Base-by-base conservation (phyloP, 106 monocot species). In the Allium fistulosum region DNA sequence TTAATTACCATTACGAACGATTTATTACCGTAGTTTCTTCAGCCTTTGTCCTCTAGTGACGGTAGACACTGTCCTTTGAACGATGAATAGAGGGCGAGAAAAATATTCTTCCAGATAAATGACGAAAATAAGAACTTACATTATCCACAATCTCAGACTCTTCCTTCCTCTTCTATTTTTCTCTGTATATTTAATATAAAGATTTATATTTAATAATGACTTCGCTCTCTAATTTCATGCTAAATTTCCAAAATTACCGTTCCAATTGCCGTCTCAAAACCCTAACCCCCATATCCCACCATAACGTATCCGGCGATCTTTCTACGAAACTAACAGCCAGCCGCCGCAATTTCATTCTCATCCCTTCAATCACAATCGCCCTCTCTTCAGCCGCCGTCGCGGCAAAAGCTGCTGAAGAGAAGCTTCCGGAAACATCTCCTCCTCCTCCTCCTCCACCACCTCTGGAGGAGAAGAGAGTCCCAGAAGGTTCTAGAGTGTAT, bases 401-500 rank as follows among this genome's bases (percentile, higher is more conserved):
- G 22, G 68, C 75, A 9, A 59, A 52, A 26, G 82, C 76, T 4
- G 37, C 37, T 37, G 84, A 84, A 65, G 84, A 88, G 14, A 76
- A 67, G 66, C 55, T 15, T 18, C 60, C 71, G 47, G 71, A 68
- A 11, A 10, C 68, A 27, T 62, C 70, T 9, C 63, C 57, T 60
- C 7, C 46, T n/a, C 10, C 8, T 51, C 52, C 59, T 61, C 59
- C 71, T 15, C 37, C 49, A 12, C 46, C 45, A 58, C 49, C 28
- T 9, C 71, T 69, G 63, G 71, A 77, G 50, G 63, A 75, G 68
- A 63, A 69, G 61, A 72, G 55, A 59, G 78, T 7, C 50, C 71
- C 61, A 61, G 65, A 78, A 10, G 26, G 73, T 8, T 92, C 88
- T 50, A 80, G 91, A 78, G 76, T 92, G 69, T 92, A 88, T 70